Evolutionary conservation across 2,329 filamentous ascomycete genomes (phyloP).

Genomic region (Allantophomopsis lycopodina): DNA sequence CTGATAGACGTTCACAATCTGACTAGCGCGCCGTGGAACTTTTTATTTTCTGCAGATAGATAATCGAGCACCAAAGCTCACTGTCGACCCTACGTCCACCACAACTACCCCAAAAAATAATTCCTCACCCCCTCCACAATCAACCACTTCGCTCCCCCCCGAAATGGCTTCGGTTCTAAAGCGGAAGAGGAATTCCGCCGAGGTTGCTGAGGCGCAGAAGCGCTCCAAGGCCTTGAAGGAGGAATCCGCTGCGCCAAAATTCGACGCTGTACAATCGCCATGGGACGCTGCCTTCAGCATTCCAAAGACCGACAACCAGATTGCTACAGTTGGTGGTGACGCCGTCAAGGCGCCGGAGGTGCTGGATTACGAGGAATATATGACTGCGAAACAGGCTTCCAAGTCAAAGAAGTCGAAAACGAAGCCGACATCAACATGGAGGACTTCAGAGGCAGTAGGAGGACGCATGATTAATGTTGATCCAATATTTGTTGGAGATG

Average conservation of each 20-base stretch:
- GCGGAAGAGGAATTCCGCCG: constrained; percentile 19
- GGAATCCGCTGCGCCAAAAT: constrained; percentile 3
- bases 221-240: constrained; percentile 12
- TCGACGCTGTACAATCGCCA: constrained; percentile 2
- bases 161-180: constrained; percentile 20
- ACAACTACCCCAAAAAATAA: neutral
- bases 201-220: constrained; percentile 15
- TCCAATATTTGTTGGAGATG: constrained; percentile 45
- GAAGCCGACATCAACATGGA: constrained; percentile 27
- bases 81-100: constrained; percentile 2
- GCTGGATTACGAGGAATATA: constrained; percentile 10
- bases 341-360: constrained; percentile 6
- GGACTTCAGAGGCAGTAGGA: constrained; percentile 48
- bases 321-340: constrained; percentile 8
- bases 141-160: constrained; percentile 11
- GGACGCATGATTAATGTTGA: constrained; percentile 52
- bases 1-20: neutral
- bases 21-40: neutral
- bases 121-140: neutral
- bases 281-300: constrained; percentile 16
- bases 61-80: neutral
- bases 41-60: neutral
- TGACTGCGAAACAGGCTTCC: constrained; percentile 1
- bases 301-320: constrained; percentile 7
- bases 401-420: neutral